Percentiles rank a stretch among this genome's conserved stretches.
phyloP scores from a whole-genome alignment of 2,329 filamentous ascomycete genomes.

The Aspergillus proliferans region DNA sequence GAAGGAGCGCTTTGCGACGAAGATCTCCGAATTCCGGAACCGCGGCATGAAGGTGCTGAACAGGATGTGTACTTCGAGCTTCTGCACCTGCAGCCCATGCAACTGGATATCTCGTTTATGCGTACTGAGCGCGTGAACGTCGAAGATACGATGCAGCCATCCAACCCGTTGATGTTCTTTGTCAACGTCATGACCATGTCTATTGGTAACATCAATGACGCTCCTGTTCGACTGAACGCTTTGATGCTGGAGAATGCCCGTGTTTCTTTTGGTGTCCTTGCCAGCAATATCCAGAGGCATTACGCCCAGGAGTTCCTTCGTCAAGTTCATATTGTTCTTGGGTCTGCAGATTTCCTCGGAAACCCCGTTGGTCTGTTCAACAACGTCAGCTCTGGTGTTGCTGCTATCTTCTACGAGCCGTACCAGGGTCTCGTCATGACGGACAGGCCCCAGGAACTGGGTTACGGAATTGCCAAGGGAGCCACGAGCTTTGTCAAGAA shows the following conservation, averaged over 20 bases:
- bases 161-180: conserved; percentile 96
- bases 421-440: conserved; percentile 97
- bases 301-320: conserved; percentile 95
- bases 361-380: conserved; percentile 98
- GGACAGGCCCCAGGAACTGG: conserved; percentile 89
- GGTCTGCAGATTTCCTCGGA: conserved; percentile 93
- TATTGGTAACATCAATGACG: conserved; percentile 97
- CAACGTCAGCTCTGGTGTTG: conserved; percentile 93
- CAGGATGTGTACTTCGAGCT: conserved; percentile 98
- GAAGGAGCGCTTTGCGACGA: conserved; percentile 87
- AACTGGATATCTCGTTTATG: conserved; percentile 94
- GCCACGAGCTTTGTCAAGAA: conserved; percentile 98
- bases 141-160: conserved; percentile 84
- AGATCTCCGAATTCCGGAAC: conserved; percentile 83
- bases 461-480: conserved; percentile 90
- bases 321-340: conserved; percentile 94
- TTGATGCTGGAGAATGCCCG: conserved; percentile 92
- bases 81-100: conserved; percentile 95
- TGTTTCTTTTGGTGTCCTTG: conserved; percentile 75
- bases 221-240: conserved; percentile 86
- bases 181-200: conserved; percentile 99
- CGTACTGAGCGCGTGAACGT: conserved; percentile 94
- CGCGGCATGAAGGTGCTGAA: conserved; percentile 71
- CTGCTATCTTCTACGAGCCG: conserved; percentile 98
- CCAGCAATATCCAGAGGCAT: conserved; percentile 83